These are phyloP conservation scores for Ophiosphaerella narmari DNA, from an alignment of 2,329 filamentous ascomycete genomes.

Conservation along the genomic window DNA sequence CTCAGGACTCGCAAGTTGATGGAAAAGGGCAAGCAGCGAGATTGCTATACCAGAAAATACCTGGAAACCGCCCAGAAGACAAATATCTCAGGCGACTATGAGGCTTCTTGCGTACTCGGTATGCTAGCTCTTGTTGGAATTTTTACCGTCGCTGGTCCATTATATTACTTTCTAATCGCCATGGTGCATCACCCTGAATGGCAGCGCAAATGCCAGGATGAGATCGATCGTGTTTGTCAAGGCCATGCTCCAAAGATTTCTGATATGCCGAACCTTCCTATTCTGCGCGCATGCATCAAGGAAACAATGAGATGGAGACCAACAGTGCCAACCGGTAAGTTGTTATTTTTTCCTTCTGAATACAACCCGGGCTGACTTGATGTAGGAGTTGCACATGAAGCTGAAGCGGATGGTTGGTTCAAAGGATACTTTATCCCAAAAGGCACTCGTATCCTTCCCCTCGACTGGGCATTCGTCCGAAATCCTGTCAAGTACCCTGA, in stretches of 20 bases:
- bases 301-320: slow-evolving; percentile 52
- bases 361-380: slow-evolving; percentile 1
- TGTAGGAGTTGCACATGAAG: slow-evolving; percentile 56
- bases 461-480: slow-evolving; percentile 44
- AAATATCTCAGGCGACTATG: slow-evolving; percentile 44
- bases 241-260: slow-evolving; percentile 33
- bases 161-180: slow-evolving; percentile 45
- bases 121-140: slow-evolving; percentile 48
- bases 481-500: slow-evolving; percentile 65
- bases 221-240: slow-evolving; percentile 37
- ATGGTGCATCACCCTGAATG: slow-evolving; percentile 46
- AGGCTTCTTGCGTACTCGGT: slow-evolving; percentile 46
- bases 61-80: slow-evolving; percentile 48
- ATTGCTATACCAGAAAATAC: slow-evolving; percentile 40
- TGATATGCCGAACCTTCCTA: slow-evolving; percentile 50
- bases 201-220: slow-evolving; percentile 42
- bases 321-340: slow-evolving; percentile 50
- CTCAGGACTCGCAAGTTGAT: slow-evolving; percentile 40
- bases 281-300: slow-evolving; percentile 55
- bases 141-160: slow-evolving; percentile 44
- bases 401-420: slow-evolving; percentile 57
- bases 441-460: slow-evolving; percentile 47
- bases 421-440: slow-evolving; percentile 56
- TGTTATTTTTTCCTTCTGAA: neutral
- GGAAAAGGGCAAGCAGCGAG: slow-evolving; percentile 38